A percentile compares a stretch with the other conserved stretches of the same genome.
Evolutionary conservation across 208 protist species (phyloP).

Genomic region (Trichomonas vaginalis): DNA sequence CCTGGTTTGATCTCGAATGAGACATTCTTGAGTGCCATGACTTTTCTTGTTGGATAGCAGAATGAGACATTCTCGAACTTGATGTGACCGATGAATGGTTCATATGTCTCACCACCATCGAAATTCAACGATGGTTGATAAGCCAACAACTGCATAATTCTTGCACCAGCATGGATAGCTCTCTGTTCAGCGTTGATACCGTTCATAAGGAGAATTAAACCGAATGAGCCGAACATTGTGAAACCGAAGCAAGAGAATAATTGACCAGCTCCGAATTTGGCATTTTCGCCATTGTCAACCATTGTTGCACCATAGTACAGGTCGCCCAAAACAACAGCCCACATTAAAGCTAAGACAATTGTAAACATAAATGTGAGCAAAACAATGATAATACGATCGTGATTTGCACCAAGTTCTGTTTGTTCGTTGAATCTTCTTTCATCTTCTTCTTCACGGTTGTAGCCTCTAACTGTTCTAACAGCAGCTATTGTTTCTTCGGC

Average conservation of each 20-base stretch:
- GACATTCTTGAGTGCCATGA: constrained; percentile 18
- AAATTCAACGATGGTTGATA: neutral
- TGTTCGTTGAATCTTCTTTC: neutral
- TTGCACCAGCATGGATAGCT: neutral
- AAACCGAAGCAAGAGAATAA: neutral
- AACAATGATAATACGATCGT: neutral
- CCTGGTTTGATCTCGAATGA: constrained; percentile 22
- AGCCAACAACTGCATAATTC: neutral
- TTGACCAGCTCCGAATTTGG: neutral
- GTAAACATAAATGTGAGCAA: neutral
- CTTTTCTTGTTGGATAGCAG: neutral
- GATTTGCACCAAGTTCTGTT: neutral
- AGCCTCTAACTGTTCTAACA: neutral
- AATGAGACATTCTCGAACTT: constrained; percentile 6
- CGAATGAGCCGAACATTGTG: neutral
- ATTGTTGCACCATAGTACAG: neutral
- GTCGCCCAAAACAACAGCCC: neutral
- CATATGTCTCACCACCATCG: neutral
- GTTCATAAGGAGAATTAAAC: neutral
- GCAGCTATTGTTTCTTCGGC: neutral
- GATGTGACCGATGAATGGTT: neutral
- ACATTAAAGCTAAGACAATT: neutral
- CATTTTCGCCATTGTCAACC: neutral
- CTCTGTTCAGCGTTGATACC: neutral
- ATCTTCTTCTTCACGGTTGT: neutral